A percentile compares a stretch with the other conserved stretches of the same genome.
These are phyloP conservation scores for Macroventuria anomochaeta DNA, from an alignment of 2,329 filamentous ascomycete genomes.

Conservation along the genomic window DNA sequence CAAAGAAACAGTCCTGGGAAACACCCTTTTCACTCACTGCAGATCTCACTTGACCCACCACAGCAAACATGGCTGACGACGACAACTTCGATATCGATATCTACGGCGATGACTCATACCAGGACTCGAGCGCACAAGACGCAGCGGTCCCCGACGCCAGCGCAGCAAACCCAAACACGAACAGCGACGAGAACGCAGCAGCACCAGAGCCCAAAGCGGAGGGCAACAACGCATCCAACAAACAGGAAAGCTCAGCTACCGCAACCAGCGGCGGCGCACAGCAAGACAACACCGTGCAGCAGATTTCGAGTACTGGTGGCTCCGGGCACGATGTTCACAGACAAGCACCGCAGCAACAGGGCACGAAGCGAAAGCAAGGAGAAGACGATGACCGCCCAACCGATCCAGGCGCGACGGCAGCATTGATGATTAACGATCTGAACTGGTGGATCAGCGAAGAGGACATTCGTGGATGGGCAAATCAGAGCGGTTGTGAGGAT, in stretches of 20 bases:
- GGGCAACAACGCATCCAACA: slow-evolving; percentile 21
- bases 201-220: slow-evolving; percentile 18
- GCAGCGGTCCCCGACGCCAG: slow-evolving; percentile 32
- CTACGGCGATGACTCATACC: slow-evolving; percentile 65
- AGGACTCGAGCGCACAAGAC: slow-evolving; percentile 35
- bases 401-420: slow-evolving; percentile 68
- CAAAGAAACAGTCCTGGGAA: slow-evolving; percentile 41
- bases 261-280: slow-evolving; percentile 30
- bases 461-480: slow-evolving; percentile 86
- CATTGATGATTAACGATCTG: slow-evolving; percentile 85
- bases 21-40: slow-evolving; percentile 29
- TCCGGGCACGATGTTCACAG: slow-evolving; percentile 48
- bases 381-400: slow-evolving; percentile 59
- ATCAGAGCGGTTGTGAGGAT: slow-evolving; percentile 78
- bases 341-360: slow-evolving; percentile 60
- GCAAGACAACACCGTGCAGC: slow-evolving; percentile 47
- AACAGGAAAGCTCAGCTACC: slow-evolving; percentile 30
- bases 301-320: slow-evolving; percentile 53
- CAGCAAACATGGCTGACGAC: slow-evolving; percentile 61
- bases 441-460: slow-evolving; percentile 96
- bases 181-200: slow-evolving; percentile 23
- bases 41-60: slow-evolving; percentile 32
- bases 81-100: slow-evolving; percentile 76
- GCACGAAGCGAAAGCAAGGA: slow-evolving; percentile 67
- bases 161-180: slow-evolving; percentile 43